Evolutionary conservation across 179 eudicot species (phyloP).

Genomic region (Nepenthes alata): DNA sequence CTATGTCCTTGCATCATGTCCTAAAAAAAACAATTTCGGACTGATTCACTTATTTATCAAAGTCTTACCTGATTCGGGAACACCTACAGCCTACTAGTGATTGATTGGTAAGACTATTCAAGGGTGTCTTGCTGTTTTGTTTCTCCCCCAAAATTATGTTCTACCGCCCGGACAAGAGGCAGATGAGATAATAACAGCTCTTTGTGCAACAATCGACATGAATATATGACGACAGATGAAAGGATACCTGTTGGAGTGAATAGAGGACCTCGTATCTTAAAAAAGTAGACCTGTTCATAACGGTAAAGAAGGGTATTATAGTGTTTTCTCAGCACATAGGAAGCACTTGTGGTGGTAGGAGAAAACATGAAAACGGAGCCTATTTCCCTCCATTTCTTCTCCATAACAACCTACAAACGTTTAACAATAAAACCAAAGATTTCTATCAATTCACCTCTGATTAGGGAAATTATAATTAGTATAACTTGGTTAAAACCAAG

Average conservation of each 20-base stretch:
- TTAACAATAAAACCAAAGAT: not conserved
- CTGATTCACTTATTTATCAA: no score
- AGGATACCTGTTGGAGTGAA: conserved; percentile 17
- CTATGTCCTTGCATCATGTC: no score
- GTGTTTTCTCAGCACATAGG: conserved; percentile 53
- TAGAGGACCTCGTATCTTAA: conserved; percentile 19
- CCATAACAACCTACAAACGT: conserved; percentile 35
- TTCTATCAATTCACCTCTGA: not conserved
- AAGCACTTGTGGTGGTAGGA: conserved; percentile 60
- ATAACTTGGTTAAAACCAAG: not conserved
- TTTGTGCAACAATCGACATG: not conserved
- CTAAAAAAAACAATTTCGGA: no score
- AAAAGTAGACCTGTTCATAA: conserved; percentile 58
- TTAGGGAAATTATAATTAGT: not conserved
- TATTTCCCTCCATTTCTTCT: conserved; percentile 70
- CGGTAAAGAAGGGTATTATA: conserved; percentile 40
- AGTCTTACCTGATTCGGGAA: no score
- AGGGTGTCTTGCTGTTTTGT: no score
- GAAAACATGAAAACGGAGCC: conserved; percentile 34
- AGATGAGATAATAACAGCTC: no score
- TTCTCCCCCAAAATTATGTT: no score
- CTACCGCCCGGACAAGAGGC: no score
- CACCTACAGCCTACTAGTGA: no score
- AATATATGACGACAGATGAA: not conserved
- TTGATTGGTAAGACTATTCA: no score